Conservation (phyloP, 768 basidiomycete genomes). For the Arthromyces matolae region DNA sequence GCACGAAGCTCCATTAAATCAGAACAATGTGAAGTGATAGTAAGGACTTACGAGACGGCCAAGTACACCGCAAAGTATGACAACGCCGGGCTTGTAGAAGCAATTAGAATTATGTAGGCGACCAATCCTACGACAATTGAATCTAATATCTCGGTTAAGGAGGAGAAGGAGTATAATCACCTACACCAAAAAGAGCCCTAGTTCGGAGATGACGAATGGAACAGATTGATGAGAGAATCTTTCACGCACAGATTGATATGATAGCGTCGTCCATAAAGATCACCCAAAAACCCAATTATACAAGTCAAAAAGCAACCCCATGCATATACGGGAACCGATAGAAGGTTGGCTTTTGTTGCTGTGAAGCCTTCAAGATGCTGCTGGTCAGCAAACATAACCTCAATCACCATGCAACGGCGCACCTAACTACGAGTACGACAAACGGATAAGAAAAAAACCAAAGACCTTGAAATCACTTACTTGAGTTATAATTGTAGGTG, state of each 20-base stretch:
- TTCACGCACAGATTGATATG: conserved; percentile 58
- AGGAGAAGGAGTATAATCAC: conserved; percentile 12
- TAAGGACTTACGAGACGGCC: conserved; percentile 68
- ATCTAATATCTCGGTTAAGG: neutral
- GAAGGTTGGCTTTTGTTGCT: conserved; percentile 65
- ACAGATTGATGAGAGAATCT: neutral
- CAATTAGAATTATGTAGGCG: conserved; percentile 66
- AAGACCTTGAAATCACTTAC: conserved; percentile 27
- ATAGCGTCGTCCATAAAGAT: conserved; percentile 52
- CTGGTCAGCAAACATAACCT: neutral
- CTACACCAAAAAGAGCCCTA: conserved; percentile 26
- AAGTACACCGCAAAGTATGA: conserved; percentile 74
- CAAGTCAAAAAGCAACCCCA: conserved; percentile 70
- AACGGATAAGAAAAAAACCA: neutral
- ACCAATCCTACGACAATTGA: conserved; percentile 32
- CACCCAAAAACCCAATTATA: conserved; percentile 57
- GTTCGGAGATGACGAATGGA: neutral
- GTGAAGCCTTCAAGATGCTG: conserved; percentile 41
- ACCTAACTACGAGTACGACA: conserved; percentile 28
- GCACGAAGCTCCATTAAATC: neutral
- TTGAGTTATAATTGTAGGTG: conserved; percentile 54
- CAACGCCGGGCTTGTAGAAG: conserved; percentile 53
- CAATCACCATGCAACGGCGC: neutral
- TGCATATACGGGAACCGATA: conserved; percentile 75
- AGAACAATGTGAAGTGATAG: conserved; percentile 9